phyloP scores from a whole-genome alignment of 306 rosid species.

The Prunus mongolica region DNA sequence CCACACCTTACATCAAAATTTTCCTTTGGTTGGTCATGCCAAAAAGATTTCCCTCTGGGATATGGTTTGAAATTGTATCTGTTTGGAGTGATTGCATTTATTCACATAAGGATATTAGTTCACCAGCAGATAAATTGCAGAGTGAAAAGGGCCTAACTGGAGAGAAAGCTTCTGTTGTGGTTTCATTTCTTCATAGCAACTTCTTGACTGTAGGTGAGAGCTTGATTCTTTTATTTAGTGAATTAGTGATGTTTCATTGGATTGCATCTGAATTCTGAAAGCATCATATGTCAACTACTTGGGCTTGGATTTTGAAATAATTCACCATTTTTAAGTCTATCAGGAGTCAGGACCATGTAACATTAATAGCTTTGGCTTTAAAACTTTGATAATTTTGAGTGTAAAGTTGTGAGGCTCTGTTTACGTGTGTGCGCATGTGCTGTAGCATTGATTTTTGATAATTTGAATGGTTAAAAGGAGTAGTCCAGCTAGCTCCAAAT shows the following conservation, averaged over 20 bases:
- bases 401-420: background rate
- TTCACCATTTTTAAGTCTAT: background rate
- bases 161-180: slow-evolving; percentile 45
- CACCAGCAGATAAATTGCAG: slow-evolving; percentile 30
- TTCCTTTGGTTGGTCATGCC: slow-evolving; percentile 66
- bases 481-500: background rate
- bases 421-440: background rate
- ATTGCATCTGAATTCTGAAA: background rate
- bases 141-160: slow-evolving; percentile 28
- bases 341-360: background rate
- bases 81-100: slow-evolving; percentile 34
- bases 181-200: slow-evolving; percentile 81
- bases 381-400: background rate
- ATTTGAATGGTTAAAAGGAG: background rate
- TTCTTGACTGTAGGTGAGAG: slow-evolving; percentile 73
- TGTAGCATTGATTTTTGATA: background rate
- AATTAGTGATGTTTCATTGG: slow-evolving; percentile 16
- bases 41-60: slow-evolving; percentile 78
- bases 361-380: background rate
- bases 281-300: background rate
- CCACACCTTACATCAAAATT: slow-evolving; percentile 74
- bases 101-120: slow-evolving; percentile 25
- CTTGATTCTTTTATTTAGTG: slow-evolving; percentile 17
- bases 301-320: background rate
- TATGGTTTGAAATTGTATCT: slow-evolving; percentile 73